These are phyloP conservation scores for Fusarium lyarnte DNA, from an alignment of 2,329 filamentous ascomycete genomes.

Conservation along the genomic window DNA sequence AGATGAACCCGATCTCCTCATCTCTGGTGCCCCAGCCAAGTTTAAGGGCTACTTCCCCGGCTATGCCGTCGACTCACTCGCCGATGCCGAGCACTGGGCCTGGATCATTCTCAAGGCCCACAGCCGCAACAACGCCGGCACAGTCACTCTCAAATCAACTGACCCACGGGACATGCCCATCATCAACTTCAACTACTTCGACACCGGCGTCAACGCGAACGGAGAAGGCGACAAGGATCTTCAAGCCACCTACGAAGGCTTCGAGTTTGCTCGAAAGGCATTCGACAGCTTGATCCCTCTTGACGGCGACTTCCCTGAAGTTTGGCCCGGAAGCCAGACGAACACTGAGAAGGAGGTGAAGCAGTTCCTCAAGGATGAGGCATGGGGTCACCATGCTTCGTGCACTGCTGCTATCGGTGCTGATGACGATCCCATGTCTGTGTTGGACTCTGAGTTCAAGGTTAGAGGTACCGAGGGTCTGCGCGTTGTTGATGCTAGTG, in stretches of 20 bases:
- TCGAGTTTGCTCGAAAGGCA: conserved; percentile 61
- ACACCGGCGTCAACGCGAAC: conserved; percentile 59
- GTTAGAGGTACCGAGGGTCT: conserved; percentile 65
- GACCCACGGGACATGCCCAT: conserved; percentile 71
- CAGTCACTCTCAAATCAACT: conserved; percentile 66
- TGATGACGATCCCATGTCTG: conserved; percentile 49
- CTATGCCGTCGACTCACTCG: conserved; percentile 57
- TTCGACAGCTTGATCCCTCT: conserved; percentile 30
- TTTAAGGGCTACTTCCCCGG: conserved; percentile 67
- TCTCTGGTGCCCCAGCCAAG: conserved; percentile 63
- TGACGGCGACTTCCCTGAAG: conserved; percentile 20
- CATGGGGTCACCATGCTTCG: conserved; percentile 49
- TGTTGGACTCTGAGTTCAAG: conserved; percentile 62
- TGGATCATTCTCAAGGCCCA: conserved; percentile 62
- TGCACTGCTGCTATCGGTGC: conserved; percentile 47
- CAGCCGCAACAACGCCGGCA: conserved; percentile 67
- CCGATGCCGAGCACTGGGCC: conserved; percentile 53
- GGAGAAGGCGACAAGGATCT: conserved; percentile 57
- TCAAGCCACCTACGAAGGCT: conserved; percentile 65
- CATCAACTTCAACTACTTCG: conserved; percentile 71
- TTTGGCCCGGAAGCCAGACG: conserved; percentile 51
- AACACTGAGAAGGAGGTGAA: conserved; percentile 47
- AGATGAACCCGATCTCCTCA: conserved; percentile 61
- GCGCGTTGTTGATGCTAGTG: conserved; percentile 69
- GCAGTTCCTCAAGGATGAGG: conserved; percentile 43